These are phyloP conservation scores for Cryptosporidium xiaoi DNA, from an alignment of 169 alveolate genomes.

Conservation along the genomic window DNA sequence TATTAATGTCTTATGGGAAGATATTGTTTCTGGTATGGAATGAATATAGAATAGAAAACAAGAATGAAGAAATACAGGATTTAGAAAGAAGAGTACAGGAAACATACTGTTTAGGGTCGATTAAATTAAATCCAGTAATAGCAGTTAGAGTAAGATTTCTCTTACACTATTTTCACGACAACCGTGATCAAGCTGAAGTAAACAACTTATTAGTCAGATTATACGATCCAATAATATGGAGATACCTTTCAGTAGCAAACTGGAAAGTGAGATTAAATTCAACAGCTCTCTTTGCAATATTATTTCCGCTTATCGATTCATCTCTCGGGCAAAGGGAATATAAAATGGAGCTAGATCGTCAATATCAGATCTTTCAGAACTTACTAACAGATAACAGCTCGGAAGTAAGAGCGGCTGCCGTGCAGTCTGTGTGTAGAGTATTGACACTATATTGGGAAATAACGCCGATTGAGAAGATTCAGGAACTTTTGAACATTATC, in stretches of 20 bases:
- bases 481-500: constrained; percentile 18
- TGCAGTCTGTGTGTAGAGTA: constrained; percentile 39
- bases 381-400: constrained; percentile 25
- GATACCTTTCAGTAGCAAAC: constrained; percentile 67
- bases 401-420: constrained; percentile 60
- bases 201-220: constrained; percentile 29
- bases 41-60: constrained; percentile 6
- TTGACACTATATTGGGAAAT: constrained; percentile 69
- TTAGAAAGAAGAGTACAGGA: constrained; percentile 34
- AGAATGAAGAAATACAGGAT: constrained; percentile 11
- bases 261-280: constrained; percentile 67
- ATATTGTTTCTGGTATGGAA: constrained; percentile 43
- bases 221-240: constrained; percentile 70
- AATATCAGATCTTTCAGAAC: constrained; percentile 30
- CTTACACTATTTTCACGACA: constrained; percentile 41
- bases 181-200: constrained; percentile 42
- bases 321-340: constrained; percentile 9
- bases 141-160: constrained; percentile 61
- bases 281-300: constrained; percentile 60
- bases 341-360: constrained; percentile 32
- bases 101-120: constrained; percentile 37
- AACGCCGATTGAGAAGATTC: constrained; percentile 43
- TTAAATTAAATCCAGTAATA: constrained; percentile 30
- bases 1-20: constrained; percentile 14
- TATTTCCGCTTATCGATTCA: constrained; percentile 66